These are phyloP conservation scores for Polytrichum commune DNA, from an alignment of 225 moss, liverwort and hornwort species.

Conservation along the genomic window DNA sequence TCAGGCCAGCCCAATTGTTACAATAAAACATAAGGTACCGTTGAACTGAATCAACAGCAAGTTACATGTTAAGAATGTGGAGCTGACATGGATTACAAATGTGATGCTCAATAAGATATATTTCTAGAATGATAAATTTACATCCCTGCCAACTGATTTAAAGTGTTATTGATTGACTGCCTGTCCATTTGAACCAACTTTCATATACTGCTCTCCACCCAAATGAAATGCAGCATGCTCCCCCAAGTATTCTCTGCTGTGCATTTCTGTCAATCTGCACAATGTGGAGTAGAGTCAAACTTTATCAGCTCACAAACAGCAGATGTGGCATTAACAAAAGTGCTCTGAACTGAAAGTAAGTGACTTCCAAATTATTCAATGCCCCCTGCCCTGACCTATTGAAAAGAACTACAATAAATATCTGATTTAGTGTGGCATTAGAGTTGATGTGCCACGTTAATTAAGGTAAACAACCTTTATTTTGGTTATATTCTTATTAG, in stretches of 20 bases:
- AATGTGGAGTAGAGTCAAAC: slow-evolving; percentile 6
- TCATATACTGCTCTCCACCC: not conserved
- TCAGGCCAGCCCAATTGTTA: too few species aligned
- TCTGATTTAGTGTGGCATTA: not conserved
- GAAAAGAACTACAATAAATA: not conserved
- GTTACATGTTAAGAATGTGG: too few species aligned
- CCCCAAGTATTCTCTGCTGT: slow-evolving; percentile 74
- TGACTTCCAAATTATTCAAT: not conserved
- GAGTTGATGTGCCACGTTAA: not conserved
- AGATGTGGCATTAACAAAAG: not conserved
- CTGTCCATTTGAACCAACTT: too few species aligned
- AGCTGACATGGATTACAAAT: too few species aligned
- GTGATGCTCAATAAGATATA: too few species aligned
- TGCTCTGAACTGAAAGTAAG: not conserved
- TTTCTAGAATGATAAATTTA: too few species aligned
- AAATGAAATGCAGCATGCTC: slow-evolving; percentile 53
- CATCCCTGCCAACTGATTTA: too few species aligned
- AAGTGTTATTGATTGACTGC: too few species aligned
- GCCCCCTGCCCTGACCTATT: not conserved
- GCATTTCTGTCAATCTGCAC: slow-evolving; percentile 76
- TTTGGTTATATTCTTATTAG: too few species aligned
- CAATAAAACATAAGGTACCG: too few species aligned
- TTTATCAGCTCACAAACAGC: not conserved
- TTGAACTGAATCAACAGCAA: too few species aligned
- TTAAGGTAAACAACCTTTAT: not conserved